Base-by-base conservation (phyloP, 2,329 filamentous ascomycete genomes). In the Aspergillus chevalieri region DNA sequence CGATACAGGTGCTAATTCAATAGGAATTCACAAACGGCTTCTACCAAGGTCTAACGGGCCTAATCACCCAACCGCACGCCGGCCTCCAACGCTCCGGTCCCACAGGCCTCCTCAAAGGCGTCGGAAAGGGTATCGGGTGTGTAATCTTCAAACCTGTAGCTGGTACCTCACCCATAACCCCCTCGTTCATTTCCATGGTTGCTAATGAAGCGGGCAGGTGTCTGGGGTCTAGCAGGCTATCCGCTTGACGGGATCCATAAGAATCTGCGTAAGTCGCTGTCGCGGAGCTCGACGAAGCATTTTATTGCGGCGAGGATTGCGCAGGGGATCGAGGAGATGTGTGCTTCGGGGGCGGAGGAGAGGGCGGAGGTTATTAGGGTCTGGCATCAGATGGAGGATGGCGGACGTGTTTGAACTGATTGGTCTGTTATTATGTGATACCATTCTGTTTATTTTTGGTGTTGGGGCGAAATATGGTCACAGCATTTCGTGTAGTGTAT, bases 81-180 rank as follows among this genome's bases (percentile, higher is more conserved):
- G 90, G 84, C 10, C 82, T 81, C 2, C 80, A 80, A 62, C 82
- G 87, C 56, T 81, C 83, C 54, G 84, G 84, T 2, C 66, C 73
- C 1, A 74, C 74, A 6, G 91, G 91, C 1, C 75, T 91, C 6
- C 62, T 90, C 10, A 92, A 91, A 65, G 88, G 88, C 0, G 76
- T 95, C 42, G 89, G 86, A 1, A 93, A 89, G 63, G 91, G 89
- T 0, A 79, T 95, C 36, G 89, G 88, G 4, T 91, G 91, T 0
- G 66, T 94, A 2, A 76, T 93, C 1, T 71, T 93, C 17, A 95
- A 95, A 64, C 87, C 89, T n/a, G 81, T 84, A 49, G 88, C 87
- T 51, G 89, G 83, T 83, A 68, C 69, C 10, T 19, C n/a, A 6
- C n/a, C 14, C 21, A 22, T 24, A n/a, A 26, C 38, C 24, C 21